Conservation (phyloP, 164 flowering plant species). For the Dillenia turbinata region DNA sequence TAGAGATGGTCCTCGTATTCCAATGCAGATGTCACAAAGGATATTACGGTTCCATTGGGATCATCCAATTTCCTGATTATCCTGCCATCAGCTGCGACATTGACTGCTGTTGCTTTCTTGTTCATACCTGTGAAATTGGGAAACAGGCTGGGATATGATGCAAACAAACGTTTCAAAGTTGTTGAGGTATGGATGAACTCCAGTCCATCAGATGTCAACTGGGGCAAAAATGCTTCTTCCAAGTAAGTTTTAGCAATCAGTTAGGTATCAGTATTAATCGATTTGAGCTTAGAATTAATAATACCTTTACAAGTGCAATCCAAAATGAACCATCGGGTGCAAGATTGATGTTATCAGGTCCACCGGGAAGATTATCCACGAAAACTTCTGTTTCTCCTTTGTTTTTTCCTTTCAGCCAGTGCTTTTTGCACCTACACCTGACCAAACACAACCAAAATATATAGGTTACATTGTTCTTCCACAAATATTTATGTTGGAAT, state of each 20-base stretch:
- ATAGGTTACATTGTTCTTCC: neutral
- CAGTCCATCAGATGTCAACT: constrained; percentile 25
- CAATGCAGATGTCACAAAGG: constrained; percentile 57
- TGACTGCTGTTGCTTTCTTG: constrained; percentile 46
- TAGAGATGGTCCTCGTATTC: constrained; percentile 68
- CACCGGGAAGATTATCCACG: constrained; percentile 70
- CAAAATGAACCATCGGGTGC: constrained; percentile 80
- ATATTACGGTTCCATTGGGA: constrained; percentile 50
- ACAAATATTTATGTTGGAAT: neutral
- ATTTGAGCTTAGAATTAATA: too few relatives aligned
- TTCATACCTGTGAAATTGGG: constrained; percentile 1
- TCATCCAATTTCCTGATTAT: constrained; percentile 45
- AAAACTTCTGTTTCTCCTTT: constrained; percentile 49
- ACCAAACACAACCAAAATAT: neutral
- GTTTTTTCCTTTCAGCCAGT: constrained; percentile 51
- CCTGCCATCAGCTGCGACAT: constrained; percentile 56
- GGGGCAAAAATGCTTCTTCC: neutral
- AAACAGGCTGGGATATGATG: constrained; percentile 31
- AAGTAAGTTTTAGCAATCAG: neutral
- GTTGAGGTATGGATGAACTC: constrained; percentile 44
- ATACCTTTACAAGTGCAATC: constrained; percentile 47
- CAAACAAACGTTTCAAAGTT: constrained; percentile 29
- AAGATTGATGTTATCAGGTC: constrained; percentile 74
- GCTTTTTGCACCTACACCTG: constrained; percentile 61
- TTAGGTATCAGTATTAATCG: neutral